A percentile compares a stretch with the other conserved stretches of the same genome.
phyloP scores from a whole-genome alignment of 1,139 yeast species.

The Sugiyamaella sp. region DNA sequence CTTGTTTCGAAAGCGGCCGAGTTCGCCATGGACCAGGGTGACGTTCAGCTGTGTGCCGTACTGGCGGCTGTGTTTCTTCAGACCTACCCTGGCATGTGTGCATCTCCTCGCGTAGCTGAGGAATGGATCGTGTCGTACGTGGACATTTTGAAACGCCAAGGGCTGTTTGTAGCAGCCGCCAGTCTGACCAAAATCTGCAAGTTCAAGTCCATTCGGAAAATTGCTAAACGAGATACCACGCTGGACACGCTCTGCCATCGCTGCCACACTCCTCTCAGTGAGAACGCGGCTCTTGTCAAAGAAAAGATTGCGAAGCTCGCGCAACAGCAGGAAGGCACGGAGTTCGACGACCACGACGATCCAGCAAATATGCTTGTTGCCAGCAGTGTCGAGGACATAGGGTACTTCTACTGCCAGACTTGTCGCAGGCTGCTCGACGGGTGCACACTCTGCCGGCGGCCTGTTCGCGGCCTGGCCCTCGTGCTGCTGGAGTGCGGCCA shows the following conservation, averaged over 20 bases:
- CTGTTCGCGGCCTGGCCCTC: constrained; percentile 72
- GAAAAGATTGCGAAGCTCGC: constrained; percentile 23
- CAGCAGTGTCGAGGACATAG: constrained; percentile 44
- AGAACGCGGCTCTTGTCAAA: constrained; percentile 49
- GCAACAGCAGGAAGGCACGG: constrained; percentile 25
- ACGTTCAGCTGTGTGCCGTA: constrained; percentile 63
- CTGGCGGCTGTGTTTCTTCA: constrained; percentile 60
- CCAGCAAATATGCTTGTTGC: constrained; percentile 4
- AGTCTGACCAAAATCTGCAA: constrained; percentile 55
- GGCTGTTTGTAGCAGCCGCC: constrained; percentile 61
- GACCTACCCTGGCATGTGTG: constrained; percentile 41
- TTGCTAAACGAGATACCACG: constrained; percentile 57
- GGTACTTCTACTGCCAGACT: constrained; percentile 83
- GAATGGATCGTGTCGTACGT: constrained; percentile 60
- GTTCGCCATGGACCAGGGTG: constrained; percentile 66
- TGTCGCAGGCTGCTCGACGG: constrained; percentile 64
- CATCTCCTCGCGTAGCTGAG: constrained; percentile 27
- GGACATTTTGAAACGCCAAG: constrained; percentile 55
- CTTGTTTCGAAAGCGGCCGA: constrained; percentile 52
- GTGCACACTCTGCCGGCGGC: constrained; percentile 81
- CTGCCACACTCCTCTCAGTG: constrained; percentile 65
- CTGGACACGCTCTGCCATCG: constrained; percentile 68
- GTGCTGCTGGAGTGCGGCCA: constrained; percentile 83
- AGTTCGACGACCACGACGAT: constrained; percentile 12
- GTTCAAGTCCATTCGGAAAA: constrained; percentile 48